Evolutionary conservation across 345 rosid species (phyloP), one percentile per base, ranked within the genome.

Genomic region (Eutrema heterophyllum): DNA sequence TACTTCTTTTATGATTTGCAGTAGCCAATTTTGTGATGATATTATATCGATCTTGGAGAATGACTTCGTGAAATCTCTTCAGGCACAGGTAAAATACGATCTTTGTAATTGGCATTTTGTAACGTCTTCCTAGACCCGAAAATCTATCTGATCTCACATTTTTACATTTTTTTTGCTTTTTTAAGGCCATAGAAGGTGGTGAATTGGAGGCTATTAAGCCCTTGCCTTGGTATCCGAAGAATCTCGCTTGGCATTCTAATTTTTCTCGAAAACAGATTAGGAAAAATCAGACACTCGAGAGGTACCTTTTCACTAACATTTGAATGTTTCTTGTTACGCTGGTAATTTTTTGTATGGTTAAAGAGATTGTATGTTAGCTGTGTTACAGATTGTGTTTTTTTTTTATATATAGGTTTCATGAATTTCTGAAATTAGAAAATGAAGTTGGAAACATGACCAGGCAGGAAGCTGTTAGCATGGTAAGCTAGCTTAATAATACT

Each of bases 381-480:
- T 29, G 52, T 16, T 11, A 67, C 53, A 15, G 18, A 12, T 56
- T 45, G 39, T 14, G 43, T 1, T 0, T 16, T 56, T 44, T 77
- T 72, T 4, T 21, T 21, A 21, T 21, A n/a, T 21, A 21, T 84
- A 90, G 99, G 91, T 92, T 92, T 73, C 99, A 95, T 77, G 90
- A 90, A 81, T 95, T 95, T 80, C 73, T 95, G 41, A 92, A 95
- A 86, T 86, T 92, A 65, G 98, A 90, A 84, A 90, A 90, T 82
- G 99, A 95, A 86, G 87, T 84, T 24, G 98, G 98, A 66, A 95
- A 92, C 83, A 90, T 95, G 63, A 95, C 94, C 44, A 85, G 99
- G 72, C 99, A 95, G 80, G 97, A 92, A 79, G 91, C 99, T 68
- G 99, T 92, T 66, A 92, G 99, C 84, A 95, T 92, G 96, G 98